Conservation (phyloP, 75 land plant species). For the Picea glauca region DNA sequence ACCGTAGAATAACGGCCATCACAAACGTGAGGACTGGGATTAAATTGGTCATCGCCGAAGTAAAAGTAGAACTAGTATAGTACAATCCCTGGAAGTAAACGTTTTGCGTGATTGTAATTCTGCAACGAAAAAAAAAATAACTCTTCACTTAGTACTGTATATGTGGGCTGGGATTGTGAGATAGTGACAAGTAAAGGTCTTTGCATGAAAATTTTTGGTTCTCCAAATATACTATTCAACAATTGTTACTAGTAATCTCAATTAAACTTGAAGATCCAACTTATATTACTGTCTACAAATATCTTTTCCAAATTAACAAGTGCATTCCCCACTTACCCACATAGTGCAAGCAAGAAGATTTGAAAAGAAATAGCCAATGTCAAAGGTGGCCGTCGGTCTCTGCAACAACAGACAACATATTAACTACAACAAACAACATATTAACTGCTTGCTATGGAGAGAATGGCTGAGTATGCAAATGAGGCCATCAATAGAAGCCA, state of each 20-base stretch:
- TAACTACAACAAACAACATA: neutral
- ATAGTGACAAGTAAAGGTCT: neutral
- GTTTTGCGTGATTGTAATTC: slow-evolving; percentile 20
- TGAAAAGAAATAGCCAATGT: neutral
- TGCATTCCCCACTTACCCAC: slow-evolving; percentile 9
- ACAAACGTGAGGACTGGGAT: slow-evolving; percentile 29
- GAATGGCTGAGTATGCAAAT: neutral
- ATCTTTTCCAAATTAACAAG: too few relatives aligned
- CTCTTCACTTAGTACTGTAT: neutral
- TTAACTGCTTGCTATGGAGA: neutral
- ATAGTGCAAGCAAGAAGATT: slow-evolving; percentile 14
- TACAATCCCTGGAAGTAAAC: slow-evolving; percentile 27
- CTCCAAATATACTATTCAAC: too few relatives aligned
- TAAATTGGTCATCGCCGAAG: slow-evolving; percentile 27
- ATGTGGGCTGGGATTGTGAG: too few relatives aligned
- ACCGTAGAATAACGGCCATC: slow-evolving; percentile 21
- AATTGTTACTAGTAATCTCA: neutral
- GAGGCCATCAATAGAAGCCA: too few relatives aligned
- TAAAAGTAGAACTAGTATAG: slow-evolving; percentile 22
- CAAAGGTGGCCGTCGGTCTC: slow-evolving; percentile 11
- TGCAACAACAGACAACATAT: neutral
- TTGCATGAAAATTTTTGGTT: too few relatives aligned
- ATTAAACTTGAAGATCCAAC: too few relatives aligned
- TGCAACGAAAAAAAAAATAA: slow-evolving; percentile 1
- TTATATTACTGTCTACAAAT: too few relatives aligned